Evolutionary conservation across 2,329 filamentous ascomycete species (phyloP).

Genomic region (Trichoderma asperellum): DNA sequence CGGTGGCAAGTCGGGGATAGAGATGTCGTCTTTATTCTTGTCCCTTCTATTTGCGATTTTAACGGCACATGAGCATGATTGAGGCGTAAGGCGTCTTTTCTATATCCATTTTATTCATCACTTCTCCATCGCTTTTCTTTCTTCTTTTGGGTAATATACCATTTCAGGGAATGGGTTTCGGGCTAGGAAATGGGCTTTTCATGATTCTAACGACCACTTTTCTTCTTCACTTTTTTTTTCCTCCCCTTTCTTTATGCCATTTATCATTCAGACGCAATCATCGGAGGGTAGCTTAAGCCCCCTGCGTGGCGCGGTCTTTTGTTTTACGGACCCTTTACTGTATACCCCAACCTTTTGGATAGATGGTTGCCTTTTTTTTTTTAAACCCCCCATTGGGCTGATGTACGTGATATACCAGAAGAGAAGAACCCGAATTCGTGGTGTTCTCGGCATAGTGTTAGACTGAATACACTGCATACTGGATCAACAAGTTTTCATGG

Average conservation of each 20-base stretch:
- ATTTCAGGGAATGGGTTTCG: slow-evolving; percentile 3
- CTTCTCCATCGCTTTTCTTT: not conserved
- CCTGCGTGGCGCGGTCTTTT: not conserved
- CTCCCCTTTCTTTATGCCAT: not conserved
- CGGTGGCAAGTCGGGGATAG: slow-evolving; percentile 54
- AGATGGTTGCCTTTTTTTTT: not conserved
- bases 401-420: not conserved
- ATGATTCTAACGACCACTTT: slow-evolving; percentile 5
- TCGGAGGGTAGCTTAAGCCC: not conserved
- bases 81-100: not conserved
- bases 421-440: not conserved
- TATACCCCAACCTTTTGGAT: slow-evolving; percentile 2
- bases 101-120: not conserved
- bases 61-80: not conserved
- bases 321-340: not conserved
- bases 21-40: not conserved
- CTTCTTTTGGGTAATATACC: slow-evolving; percentile 15
- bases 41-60: not conserved
- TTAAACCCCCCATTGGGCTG: not conserved
- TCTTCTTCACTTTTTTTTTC: not conserved
- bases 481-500: not conserved
- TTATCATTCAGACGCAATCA: not conserved
- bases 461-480: not conserved
- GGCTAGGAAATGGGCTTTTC: not conserved
- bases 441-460: not conserved